Evolutionary conservation across 139 green algal genomes (phyloP).

Genomic region (Cymbomonas tetramitiformis): DNA sequence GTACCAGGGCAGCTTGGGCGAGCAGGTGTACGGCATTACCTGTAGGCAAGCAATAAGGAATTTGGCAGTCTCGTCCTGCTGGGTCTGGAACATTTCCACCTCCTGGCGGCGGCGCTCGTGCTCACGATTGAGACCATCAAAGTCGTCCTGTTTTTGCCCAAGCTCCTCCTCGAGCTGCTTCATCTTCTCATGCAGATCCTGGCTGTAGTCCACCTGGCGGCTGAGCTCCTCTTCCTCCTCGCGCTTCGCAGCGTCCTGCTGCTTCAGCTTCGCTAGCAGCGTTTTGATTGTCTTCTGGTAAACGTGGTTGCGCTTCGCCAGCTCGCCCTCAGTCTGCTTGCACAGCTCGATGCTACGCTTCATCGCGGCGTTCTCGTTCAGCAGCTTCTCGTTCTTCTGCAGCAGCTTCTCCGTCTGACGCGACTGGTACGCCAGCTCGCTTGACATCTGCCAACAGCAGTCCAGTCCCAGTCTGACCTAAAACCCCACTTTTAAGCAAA

Average conservation of each 20-base stretch:
- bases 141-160: not conserved
- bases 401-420: constrained; percentile 39
- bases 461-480: constrained; percentile 66
- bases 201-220: no score
- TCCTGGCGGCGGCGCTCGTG: constrained; percentile 1
- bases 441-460: no score
- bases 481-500: constrained; percentile 73
- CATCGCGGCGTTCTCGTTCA: constrained; percentile 40
- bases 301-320: constrained; percentile 39
- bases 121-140: constrained; percentile 4
- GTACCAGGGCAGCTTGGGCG: no score
- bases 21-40: no score
- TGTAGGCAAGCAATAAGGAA: constrained; percentile 13
- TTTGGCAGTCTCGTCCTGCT: constrained; percentile 5
- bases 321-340: constrained; percentile 49
- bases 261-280: constrained; percentile 31
- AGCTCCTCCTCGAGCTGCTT: constrained; percentile 1
- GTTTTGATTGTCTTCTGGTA: constrained; percentile 47
- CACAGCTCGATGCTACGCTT: constrained; percentile 35
- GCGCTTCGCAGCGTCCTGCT: not conserved
- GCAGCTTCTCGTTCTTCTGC: constrained; percentile 28
- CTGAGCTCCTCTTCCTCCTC: not conserved
- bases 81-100: not conserved
- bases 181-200: constrained; percentile 2
- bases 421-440: constrained; percentile 48